Conservation (phyloP, 2,329 filamentous ascomycete species). For the Ceratocystis alfenasii region DNA sequence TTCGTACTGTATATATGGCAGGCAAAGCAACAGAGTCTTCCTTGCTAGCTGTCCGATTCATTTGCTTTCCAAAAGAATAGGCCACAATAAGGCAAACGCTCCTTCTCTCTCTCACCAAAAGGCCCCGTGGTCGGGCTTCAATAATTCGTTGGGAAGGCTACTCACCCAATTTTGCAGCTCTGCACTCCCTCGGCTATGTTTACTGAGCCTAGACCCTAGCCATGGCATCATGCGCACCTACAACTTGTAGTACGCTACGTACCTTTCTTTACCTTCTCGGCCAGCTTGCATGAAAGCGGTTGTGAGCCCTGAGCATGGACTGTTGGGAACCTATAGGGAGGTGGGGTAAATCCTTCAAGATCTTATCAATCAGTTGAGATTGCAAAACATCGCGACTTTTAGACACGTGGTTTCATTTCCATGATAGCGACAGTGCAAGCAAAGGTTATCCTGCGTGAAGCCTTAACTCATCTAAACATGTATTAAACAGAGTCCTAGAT, state of each 20-base stretch:
- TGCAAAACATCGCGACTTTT: constrained; percentile 11
- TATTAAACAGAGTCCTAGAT: too few species aligned
- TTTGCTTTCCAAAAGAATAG: background rate
- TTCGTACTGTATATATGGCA: background rate
- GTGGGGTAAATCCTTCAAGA: constrained; percentile 6
- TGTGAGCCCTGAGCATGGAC: background rate
- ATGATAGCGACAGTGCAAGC: background rate
- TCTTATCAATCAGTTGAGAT: constrained; percentile 22
- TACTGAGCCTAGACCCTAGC: background rate
- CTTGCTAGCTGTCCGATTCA: background rate
- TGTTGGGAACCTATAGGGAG: background rate
- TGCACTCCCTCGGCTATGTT: background rate
- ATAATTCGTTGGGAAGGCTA: background rate
- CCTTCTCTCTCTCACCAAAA: background rate
- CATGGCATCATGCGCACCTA: background rate
- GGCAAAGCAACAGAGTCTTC: background rate
- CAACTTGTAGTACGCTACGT: background rate
- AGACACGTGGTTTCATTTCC: background rate
- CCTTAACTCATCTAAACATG: too few species aligned
- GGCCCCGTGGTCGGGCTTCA: background rate
- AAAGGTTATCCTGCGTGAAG: too few species aligned
- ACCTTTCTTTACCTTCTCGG: background rate
- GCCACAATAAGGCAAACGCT: background rate
- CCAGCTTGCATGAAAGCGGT: background rate
- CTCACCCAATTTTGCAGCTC: background rate